phyloP scores from a whole-genome alignment of 2,329 filamentous ascomycete species.

The Neoarthrinium moseri region DNA sequence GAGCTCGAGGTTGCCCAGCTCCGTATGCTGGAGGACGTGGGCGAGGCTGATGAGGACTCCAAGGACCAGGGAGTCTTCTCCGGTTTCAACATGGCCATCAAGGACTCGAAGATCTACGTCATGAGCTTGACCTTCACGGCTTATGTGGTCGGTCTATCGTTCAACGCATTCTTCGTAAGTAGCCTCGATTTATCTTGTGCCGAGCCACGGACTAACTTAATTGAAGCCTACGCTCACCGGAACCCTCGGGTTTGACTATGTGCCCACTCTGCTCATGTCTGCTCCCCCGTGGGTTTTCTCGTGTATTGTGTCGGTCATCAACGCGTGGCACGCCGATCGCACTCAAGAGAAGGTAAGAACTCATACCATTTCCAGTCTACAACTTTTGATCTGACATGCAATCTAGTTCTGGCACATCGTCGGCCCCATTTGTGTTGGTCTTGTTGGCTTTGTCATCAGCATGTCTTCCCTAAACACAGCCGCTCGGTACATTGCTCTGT shows the following conservation, averaged over 20 bases:
- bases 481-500: conserved; percentile 59
- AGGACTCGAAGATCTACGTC: conserved; percentile 61
- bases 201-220: not conserved
- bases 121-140: conserved; percentile 63
- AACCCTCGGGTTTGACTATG: conserved; percentile 51
- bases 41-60: conserved; percentile 52
- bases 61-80: conserved; percentile 48
- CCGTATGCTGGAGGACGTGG: conserved; percentile 57
- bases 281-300: conserved; percentile 59
- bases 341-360: conserved; percentile 48
- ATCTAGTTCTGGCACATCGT: conserved; percentile 56
- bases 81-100: conserved; percentile 57
- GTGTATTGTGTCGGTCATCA: conserved; percentile 53
- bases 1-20: conserved; percentile 55
- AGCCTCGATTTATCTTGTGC: not conserved
- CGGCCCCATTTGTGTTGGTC: conserved; percentile 50
- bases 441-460: conserved; percentile 58
- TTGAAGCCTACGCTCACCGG: conserved; percentile 46
- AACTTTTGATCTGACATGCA: not conserved
- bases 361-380: not conserved
- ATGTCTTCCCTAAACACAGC: conserved; percentile 56
- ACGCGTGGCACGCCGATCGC: conserved; percentile 55
- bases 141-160: conserved; percentile 57
- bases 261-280: conserved; percentile 54
- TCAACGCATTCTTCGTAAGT: conserved; percentile 57